Base-by-base conservation (phyloP, 495 filamentous ascomycete species). In the Podospora australis region DNA sequence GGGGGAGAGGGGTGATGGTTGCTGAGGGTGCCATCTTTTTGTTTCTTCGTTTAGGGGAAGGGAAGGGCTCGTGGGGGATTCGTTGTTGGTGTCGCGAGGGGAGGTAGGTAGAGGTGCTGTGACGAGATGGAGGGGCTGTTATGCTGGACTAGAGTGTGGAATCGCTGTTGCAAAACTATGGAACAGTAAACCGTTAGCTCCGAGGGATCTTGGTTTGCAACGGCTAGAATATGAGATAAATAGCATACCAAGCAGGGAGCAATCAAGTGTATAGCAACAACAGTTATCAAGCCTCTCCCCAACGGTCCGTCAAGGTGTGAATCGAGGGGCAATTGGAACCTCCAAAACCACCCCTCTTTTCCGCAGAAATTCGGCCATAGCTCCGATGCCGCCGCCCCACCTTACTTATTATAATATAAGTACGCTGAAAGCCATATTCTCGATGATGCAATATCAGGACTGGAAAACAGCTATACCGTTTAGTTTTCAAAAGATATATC, bases 1-100 rank as follows among this genome's bases (percentile, higher is more conserved):
- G 69, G 42, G 68, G 57, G 3, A 76, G 60, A 6, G 68, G 65
- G 47, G 48, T 41, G 42, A 63, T 46, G 35, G 22, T 41, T 24
- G 21, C 24, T 11, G 30, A 24, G 22, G 40, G 44, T 14, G 29
- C 7, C 28, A 34, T 19, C 29, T 19, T 1, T 14, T 19, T 19
- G 4, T 6, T 7, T 32, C 19, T 29, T 16, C 16, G 20, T 19
- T 1, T 38, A 2, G 1, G 34, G 23, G 28, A 4, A 9, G 19
- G 19, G 3, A 8, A 20, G 6, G 25, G 39, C 24, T 30, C n/a
- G n/a, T n/a, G n/a, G n/a, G 22, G 24, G 23, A 35, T n/a, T 21
- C 28, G 23, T 13, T 14, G 1, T 26, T 6, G 25, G 13, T 4
- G 9, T 14, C 25, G 6, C 25, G 26, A 46, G 14, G 26, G 9